phyloP scores from a whole-genome alignment of 345 rosid species.

The Lepidium africanum region DNA sequence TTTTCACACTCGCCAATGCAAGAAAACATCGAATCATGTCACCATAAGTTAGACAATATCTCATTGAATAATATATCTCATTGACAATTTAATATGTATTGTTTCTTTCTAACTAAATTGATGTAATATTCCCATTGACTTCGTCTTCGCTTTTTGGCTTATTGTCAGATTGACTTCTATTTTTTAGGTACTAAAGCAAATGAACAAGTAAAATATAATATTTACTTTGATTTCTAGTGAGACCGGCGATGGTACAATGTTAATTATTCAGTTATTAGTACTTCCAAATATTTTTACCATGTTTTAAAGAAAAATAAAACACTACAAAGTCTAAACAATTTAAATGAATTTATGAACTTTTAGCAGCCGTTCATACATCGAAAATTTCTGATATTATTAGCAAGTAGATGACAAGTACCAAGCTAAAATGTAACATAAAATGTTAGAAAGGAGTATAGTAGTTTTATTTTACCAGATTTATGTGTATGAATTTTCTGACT shows the following conservation, averaged over 20 bases:
- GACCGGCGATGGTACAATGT: neutral
- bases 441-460: neutral
- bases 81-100: neutral
- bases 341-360: too few relatives aligned
- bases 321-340: neutral
- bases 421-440: neutral
- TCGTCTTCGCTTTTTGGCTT: neutral
- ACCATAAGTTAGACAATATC: neutral
- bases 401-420: neutral
- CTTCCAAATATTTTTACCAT: neutral
- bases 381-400: neutral
- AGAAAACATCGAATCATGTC: neutral
- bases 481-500: neutral
- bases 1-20: neutral
- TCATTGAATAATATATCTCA: neutral
- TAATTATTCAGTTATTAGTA: neutral
- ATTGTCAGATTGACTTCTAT: constrained; percentile 12
- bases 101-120: neutral
- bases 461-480: neutral
- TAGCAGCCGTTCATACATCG: neutral
- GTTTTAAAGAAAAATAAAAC: neutral
- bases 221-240: neutral
- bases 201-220: neutral
- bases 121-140: neutral
- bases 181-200: neutral